A percentile compares a stretch with the other conserved stretches of the same genome.
phyloP scores from a whole-genome alignment of 2,329 filamentous ascomycete species.

The Fusarium subglutinans region DNA sequence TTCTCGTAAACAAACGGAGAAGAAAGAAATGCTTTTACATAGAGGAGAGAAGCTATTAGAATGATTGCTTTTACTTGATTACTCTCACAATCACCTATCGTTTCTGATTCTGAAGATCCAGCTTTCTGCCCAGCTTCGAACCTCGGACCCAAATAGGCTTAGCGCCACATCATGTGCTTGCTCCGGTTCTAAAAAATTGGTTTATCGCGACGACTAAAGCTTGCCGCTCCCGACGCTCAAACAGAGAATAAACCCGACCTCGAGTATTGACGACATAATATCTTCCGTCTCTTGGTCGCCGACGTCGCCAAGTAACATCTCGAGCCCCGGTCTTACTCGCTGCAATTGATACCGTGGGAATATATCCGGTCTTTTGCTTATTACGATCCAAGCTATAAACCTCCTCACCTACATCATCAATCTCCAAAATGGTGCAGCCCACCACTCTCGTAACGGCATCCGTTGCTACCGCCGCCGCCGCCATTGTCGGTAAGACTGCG shows the following conservation, averaged over 20 bases:
- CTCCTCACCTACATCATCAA: slow-evolving; percentile 22
- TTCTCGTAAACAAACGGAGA: neutral
- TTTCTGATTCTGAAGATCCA: neutral
- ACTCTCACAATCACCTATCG: neutral
- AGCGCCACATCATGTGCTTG: slow-evolving; percentile 41
- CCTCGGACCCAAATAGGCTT: slow-evolving; percentile 23
- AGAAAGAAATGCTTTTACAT: neutral
- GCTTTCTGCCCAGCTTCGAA: slow-evolving; percentile 18
- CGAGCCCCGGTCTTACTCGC: slow-evolving; percentile 9
- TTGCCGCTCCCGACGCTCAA: slow-evolving; percentile 34
- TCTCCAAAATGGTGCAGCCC: slow-evolving; percentile 56
- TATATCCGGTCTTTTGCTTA: slow-evolving; percentile 5
- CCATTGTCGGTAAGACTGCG: slow-evolving; percentile 62
- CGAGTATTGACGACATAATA: slow-evolving; percentile 39
- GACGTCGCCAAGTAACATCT: slow-evolving; percentile 7
- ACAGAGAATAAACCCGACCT: slow-evolving; percentile 22
- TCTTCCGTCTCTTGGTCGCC: slow-evolving; percentile 11
- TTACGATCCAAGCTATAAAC: slow-evolving; percentile 6
- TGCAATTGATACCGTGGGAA: slow-evolving; percentile 15
- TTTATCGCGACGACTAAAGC: slow-evolving; percentile 42
- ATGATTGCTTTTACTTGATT: neutral
- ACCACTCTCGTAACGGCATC: slow-evolving; percentile 68
- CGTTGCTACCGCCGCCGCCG: slow-evolving; percentile 68
- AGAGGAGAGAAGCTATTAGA: neutral
- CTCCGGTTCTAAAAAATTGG: slow-evolving; percentile 43